Evolutionary conservation across 345 rosid species (phyloP), one percentile per base, ranked within the genome.

Genomic region (Chamaenerion angustifolium): DNA sequence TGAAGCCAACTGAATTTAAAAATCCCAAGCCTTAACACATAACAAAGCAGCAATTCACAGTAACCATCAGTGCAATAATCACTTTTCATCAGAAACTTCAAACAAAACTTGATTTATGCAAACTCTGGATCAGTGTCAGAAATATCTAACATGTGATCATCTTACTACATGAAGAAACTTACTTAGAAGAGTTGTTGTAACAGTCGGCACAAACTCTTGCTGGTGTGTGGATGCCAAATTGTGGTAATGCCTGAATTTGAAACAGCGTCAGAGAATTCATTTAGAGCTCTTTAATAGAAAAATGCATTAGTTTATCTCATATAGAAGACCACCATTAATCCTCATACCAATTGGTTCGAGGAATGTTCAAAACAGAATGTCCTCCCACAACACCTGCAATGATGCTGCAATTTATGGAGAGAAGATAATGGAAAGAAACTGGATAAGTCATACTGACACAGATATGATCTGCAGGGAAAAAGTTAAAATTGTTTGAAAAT

Each of bases 201-300:
- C 89, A 76, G n/a, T 78, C 81, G 42, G 76, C 77, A 13, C 88
- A 83, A 42, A 80, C 94, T 71, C 94, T 72, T 49, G 72, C 83
- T 7, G 51, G 44, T 1, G 78, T 37, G 43, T 64, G 42, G 54
- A 83, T 71, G 40, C 80, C 78, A 67, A 83, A 80, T 60, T 76
- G 83, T 0, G 88, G 83, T 51, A 83, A 59, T 63, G 67, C 66
- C 88, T 80, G 76, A 19, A 66, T 50, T 52, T 42, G 40, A 42
- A 44, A 31, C 37, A 31, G 10, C 37, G 5, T 31, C 10, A 31
- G 5, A 31, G 37, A 31, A 31, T 31, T 31, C 37, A 31, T 31
- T 31, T 31, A 4, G 37, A 1, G 7, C 5, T 31, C 27, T 31
- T 31, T 31, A 7, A 31, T 31, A 31, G 37, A 31, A 31, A n/a